Percentiles rank a stretch among this genome's conserved stretches.
phyloP scores from a whole-genome alignment of 2,329 filamentous ascomycete genomes.

The Aschersonia sp. region DNA sequence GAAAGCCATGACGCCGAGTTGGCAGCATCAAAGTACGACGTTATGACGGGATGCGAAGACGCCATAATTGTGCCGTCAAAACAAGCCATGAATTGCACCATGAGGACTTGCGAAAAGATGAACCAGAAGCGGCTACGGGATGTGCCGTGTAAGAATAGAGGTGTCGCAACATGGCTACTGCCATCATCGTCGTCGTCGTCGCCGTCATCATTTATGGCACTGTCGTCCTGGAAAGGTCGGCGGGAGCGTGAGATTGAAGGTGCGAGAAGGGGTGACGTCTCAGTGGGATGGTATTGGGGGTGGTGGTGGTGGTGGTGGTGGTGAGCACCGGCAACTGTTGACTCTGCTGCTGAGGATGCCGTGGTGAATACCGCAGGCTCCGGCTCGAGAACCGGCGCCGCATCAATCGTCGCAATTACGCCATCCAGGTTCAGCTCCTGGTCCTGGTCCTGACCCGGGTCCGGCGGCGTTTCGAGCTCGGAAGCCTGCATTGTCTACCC shows the following conservation, averaged over 20 bases:
- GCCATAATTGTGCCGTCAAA: constrained; percentile 76
- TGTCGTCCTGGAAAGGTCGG: neutral
- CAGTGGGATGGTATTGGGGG: constrained; percentile 1
- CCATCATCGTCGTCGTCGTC: neutral
- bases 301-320: constrained; percentile 2
- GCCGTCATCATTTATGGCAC: neutral
- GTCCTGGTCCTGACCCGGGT: too few species aligned
- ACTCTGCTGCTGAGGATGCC: constrained; percentile 12
- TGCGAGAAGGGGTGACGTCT: constrained; percentile 1
- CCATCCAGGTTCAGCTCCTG: neutral
- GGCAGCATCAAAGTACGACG: constrained; percentile 62
- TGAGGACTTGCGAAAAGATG: constrained; percentile 43
- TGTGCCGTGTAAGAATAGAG: constrained; percentile 29
- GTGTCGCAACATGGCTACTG: neutral
- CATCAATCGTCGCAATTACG: constrained; percentile 5
- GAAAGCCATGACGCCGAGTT: constrained; percentile 75
- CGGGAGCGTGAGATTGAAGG: neutral
- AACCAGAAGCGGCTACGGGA: constrained; percentile 41
- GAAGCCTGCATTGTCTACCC: too few species aligned
- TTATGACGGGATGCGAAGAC: constrained; percentile 67
- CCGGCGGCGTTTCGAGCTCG: too few species aligned
- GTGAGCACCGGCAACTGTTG: neutral
- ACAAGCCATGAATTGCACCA: constrained; percentile 42
- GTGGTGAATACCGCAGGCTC: constrained; percentile 25
- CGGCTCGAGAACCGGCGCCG: constrained; percentile 23